These are phyloP conservation scores for Camelina sativa DNA, from an alignment of 345 rosid species.

Conservation along the genomic window DNA sequence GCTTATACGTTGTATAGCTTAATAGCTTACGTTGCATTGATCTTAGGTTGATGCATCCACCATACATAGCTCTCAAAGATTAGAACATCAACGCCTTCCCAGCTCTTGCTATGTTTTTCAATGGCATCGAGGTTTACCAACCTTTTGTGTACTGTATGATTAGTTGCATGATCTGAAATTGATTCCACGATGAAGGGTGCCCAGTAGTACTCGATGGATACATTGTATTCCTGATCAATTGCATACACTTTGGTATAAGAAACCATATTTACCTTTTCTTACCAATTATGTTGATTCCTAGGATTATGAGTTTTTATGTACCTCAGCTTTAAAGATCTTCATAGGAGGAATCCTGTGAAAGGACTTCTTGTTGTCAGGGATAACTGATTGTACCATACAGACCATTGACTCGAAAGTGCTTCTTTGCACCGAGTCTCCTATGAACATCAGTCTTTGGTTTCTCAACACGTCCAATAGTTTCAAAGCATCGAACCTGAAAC, in stretches of 20 bases:
- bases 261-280: background rate
- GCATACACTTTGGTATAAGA: conserved; percentile 13
- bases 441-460: conserved; percentile 79
- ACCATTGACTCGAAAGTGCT: conserved; percentile 90
- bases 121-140: conserved; percentile 84
- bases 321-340: conserved; percentile 90
- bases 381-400: conserved; percentile 78
- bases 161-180: conserved; percentile 89
- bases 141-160: conserved; percentile 75
- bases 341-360: conserved; percentile 78
- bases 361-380: conserved; percentile 70
- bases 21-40: conserved; percentile 85
- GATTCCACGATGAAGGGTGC: conserved; percentile 94
- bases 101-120: conserved; percentile 75
- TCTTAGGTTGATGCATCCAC: conserved; percentile 93
- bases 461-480: conserved; percentile 78
- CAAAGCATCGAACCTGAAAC: conserved; percentile 70
- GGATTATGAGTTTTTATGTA: conserved; percentile 30
- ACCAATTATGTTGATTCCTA: background rate
- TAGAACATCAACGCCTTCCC: conserved; percentile 74
- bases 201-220: conserved; percentile 88
- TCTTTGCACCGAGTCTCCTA: conserved; percentile 95
- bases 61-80: conserved; percentile 91
- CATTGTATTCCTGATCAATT: conserved; percentile 73
- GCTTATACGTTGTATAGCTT: conserved; percentile 35